Conservation (phyloP, 179 eudicot species). For the Spergularia azorica region DNA sequence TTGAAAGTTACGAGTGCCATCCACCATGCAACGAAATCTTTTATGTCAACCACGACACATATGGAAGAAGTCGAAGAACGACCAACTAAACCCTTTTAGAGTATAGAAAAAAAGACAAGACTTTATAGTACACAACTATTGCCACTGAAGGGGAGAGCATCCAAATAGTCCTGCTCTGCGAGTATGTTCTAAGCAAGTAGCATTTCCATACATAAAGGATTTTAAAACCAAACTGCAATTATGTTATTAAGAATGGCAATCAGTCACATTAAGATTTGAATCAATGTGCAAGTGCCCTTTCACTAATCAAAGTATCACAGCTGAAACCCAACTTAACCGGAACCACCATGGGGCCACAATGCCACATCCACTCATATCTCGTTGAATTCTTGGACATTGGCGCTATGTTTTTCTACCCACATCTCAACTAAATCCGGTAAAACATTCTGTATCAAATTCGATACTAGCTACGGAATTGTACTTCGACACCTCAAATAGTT, state of each 20-base stretch:
- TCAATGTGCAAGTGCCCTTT: not conserved
- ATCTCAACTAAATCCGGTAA: not conserved
- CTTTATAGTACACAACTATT: not conserved
- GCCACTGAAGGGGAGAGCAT: too few relatives aligned
- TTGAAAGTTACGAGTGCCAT: not conserved
- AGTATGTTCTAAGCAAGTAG: not conserved
- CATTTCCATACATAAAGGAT: not conserved
- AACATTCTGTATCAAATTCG: not conserved
- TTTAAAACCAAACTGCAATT: not conserved
- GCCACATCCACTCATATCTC: not conserved
- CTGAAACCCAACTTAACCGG: not conserved
- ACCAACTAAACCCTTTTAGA: not conserved
- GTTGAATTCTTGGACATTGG: not conserved
- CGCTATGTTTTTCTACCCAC: too few relatives aligned
- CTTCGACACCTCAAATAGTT: not conserved
- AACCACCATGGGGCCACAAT: not conserved
- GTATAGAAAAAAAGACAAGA: too few relatives aligned
- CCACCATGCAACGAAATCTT: not conserved
- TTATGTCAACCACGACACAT: not conserved
- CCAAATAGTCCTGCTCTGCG: too few relatives aligned
- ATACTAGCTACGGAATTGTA: not conserved
- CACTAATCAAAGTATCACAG: not conserved
- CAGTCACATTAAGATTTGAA: not conserved
- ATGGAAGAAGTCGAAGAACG: not conserved
- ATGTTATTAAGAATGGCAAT: not conserved